Evolutionary conservation across 768 basidiomycete species (phyloP).

Genomic region (Galerina sulciceps): DNA sequence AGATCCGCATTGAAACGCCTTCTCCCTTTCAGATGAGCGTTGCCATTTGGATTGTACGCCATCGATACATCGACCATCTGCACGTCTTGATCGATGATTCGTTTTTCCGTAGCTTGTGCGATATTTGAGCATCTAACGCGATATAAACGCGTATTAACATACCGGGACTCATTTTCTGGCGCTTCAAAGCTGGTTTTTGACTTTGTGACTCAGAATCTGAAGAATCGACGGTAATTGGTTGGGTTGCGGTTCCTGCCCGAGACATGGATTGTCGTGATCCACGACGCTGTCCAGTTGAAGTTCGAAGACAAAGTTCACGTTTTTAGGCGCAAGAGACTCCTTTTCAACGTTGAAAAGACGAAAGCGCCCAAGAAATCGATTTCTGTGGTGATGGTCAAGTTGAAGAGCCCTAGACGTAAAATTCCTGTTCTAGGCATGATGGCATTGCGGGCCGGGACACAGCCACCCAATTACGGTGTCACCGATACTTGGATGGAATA

Average conservation of each 20-base stretch:
- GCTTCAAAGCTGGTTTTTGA: constrained; percentile 28
- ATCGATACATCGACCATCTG: constrained; percentile 13
- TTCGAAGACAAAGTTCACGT: neutral
- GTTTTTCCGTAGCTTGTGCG: constrained; percentile 6
- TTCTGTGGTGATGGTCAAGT: neutral
- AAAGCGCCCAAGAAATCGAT: constrained; percentile 3
- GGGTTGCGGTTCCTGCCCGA: neutral
- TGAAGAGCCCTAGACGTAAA: neutral
- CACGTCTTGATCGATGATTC: constrained; percentile 14
- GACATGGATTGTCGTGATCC: neutral
- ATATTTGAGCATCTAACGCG: constrained; percentile 11
- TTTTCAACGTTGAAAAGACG: neutral
- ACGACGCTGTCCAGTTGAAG: neutral
- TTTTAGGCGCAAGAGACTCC: neutral
- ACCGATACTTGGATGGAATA: too few relatives aligned
- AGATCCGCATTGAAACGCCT: constrained; percentile 63
- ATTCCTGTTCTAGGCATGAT: neutral
- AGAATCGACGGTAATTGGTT: neutral
- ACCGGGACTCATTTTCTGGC: constrained; percentile 34
- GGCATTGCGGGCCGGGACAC: neutral
- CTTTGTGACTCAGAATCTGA: constrained; percentile 11
- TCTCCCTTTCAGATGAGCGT: constrained; percentile 56
- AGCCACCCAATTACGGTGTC: too few relatives aligned
- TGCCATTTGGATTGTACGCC: constrained; percentile 34
- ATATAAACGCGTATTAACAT: constrained; percentile 18